These are phyloP conservation scores for Parsonsia alboflavescens DNA, from an alignment of 257 asterid species.

Conservation along the genomic window DNA sequence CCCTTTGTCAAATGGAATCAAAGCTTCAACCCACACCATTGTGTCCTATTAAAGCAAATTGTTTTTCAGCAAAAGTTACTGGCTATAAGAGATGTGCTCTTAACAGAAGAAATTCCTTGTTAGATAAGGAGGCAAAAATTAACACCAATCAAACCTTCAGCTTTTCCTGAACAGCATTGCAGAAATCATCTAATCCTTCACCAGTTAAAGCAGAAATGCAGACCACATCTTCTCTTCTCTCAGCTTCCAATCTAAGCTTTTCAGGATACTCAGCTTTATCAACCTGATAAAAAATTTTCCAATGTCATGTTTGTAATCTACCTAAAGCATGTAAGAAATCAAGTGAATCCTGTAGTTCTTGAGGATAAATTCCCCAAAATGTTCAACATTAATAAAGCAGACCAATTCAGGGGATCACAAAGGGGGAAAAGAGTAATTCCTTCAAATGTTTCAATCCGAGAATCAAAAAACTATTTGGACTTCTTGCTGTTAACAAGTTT, in stretches of 20 bases:
- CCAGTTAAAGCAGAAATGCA: constrained; percentile 94
- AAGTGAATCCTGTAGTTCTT: background rate
- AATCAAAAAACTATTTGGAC: background rate
- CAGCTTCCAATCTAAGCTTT: constrained; percentile 57
- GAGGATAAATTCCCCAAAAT: background rate
- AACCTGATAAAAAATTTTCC: constrained; percentile 44
- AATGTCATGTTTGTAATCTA: constrained; percentile 1
- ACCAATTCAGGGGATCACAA: background rate
- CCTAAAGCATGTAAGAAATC: background rate
- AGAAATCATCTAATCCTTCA: constrained; percentile 89
- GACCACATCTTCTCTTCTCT: constrained; percentile 47
- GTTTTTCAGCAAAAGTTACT: constrained; percentile 1
- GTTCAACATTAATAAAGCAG: background rate
- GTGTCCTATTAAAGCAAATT: constrained; percentile 46
- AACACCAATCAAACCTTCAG: constrained; percentile 47
- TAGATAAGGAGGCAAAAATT: no score
- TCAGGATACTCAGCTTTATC: constrained; percentile 73
- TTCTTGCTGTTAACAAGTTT: background rate
- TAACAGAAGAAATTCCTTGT: background rate
- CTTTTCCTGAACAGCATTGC: constrained; percentile 74
- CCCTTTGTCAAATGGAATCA: constrained; percentile 91
- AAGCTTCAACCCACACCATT: constrained; percentile 98
- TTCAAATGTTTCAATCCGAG: background rate
- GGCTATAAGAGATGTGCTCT: no score
- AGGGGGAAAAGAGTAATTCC: background rate